A percentile compares a stretch with the other conserved stretches of the same genome.
These are phyloP conservation scores for Fusarium austroafricanum DNA, from an alignment of 2,329 filamentous ascomycete species.

Conservation along the genomic window DNA sequence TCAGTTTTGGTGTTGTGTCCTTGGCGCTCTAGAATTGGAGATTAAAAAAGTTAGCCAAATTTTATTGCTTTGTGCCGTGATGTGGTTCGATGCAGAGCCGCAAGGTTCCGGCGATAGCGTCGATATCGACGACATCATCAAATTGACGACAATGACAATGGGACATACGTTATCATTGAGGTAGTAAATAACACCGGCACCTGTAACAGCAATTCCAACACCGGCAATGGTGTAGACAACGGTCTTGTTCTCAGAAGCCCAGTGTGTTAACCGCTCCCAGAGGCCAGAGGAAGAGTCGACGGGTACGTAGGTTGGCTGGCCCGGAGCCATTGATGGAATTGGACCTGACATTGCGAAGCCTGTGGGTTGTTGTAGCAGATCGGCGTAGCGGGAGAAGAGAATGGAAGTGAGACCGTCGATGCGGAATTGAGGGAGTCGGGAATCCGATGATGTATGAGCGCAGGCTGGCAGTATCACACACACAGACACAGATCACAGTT, in stretches of 20 bases:
- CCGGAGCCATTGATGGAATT: conserved; percentile 61
- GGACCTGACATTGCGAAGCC: conserved; percentile 57
- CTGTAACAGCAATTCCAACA: conserved; percentile 89
- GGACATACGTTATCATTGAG: conserved; percentile 68
- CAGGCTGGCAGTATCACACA: conserved; percentile 35
- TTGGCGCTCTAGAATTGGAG: conserved; percentile 55
- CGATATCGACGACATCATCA: conserved; percentile 9
- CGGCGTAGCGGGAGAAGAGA: conserved; percentile 34
- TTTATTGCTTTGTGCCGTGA: conserved; percentile 3
- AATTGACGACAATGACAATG: not conserved
- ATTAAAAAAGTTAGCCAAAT: conserved; percentile 27
- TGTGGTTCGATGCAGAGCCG: conserved; percentile 38
- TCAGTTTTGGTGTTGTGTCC: conserved; percentile 74
- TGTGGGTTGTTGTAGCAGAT: conserved; percentile 41
- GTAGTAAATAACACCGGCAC: conserved; percentile 94
- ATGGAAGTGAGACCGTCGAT: conserved; percentile 45
- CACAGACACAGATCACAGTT: conserved; percentile 17
- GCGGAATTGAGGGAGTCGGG: conserved; percentile 42
- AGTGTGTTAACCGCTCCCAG: conserved; percentile 90
- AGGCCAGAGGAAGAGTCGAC: conserved; percentile 73
- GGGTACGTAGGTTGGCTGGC: conserved; percentile 58
- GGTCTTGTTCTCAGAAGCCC: conserved; percentile 96
- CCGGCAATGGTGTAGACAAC: conserved; percentile 96
- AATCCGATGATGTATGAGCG: conserved; percentile 52
- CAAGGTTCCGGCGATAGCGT: conserved; percentile 10